These are phyloP conservation scores for Neonothopanus nambi DNA, from an alignment of 1,284 basidiomycete genomes.

Conservation along the genomic window DNA sequence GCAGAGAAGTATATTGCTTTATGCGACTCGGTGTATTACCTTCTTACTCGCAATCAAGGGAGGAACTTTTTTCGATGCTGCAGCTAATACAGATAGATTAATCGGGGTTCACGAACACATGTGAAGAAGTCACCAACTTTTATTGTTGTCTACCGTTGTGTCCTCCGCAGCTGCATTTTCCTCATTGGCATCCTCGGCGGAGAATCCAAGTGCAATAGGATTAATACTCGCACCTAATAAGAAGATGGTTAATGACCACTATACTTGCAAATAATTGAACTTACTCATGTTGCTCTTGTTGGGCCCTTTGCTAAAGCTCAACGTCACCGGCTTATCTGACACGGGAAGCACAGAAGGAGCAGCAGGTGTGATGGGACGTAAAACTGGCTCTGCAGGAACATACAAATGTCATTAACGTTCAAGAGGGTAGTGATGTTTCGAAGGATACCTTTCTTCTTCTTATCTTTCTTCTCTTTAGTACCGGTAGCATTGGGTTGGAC, in stretches of 20 bases:
- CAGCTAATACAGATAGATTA: slow-evolving; percentile 37
- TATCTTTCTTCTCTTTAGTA: slow-evolving; percentile 51
- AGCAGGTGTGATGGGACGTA: slow-evolving; percentile 30
- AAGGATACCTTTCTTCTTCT: slow-evolving; percentile 69
- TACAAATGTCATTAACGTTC: neutral
- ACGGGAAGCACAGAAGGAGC: slow-evolving; percentile 67
- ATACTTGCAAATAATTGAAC: slow-evolving; percentile 12
- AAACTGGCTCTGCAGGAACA: slow-evolving; percentile 22
- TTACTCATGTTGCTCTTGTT: slow-evolving; percentile 41
- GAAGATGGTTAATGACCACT: slow-evolving; percentile 7
- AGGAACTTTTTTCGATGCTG: slow-evolving; percentile 72
- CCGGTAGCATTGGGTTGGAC: slow-evolving; percentile 35
- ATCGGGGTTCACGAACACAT: slow-evolving; percentile 11
- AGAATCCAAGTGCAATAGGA: slow-evolving; percentile 56
- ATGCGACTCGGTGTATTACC: slow-evolving; percentile 43
- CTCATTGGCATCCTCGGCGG: slow-evolving; percentile 46
- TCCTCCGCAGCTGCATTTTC: slow-evolving; percentile 39
- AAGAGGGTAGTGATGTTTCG: slow-evolving; percentile 7
- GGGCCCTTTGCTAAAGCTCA: slow-evolving; percentile 66
- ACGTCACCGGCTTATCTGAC: slow-evolving; percentile 75
- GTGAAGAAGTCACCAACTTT: slow-evolving; percentile 47
- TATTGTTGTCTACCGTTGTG: slow-evolving; percentile 43
- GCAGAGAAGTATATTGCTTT: neutral
- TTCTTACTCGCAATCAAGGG: slow-evolving; percentile 88
- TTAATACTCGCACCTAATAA: slow-evolving; percentile 30